Evolutionary conservation across 1,139 yeast genomes (phyloP), one percentile per base, ranked within the genome.

Genomic region (Blastobotrys indianensis): DNA sequence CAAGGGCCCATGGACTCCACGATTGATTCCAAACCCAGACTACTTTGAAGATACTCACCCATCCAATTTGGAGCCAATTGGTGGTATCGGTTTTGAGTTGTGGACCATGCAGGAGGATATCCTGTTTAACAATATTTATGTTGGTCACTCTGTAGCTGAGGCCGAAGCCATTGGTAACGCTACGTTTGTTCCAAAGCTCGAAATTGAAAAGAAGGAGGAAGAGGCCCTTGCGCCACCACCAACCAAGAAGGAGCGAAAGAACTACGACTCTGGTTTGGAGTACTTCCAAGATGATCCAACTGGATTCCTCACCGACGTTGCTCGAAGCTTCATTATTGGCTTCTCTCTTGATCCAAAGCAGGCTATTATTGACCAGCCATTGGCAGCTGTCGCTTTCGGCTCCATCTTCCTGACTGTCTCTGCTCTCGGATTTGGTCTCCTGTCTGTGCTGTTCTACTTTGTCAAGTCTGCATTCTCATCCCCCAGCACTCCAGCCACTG

Each of bases 61-160:
- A 8, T 70, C 82, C 3, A 70, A 79, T 54, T 66, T 86, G 52
- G 82, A 77, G 56, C 75, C 80, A 36, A 78, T 88, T 56, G 92
- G 88, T 25, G 95, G 85, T 7, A 59, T 90, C 45, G 95, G 95
- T 3, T 85, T 90, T 61, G 97, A 90, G 64, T 71, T 88, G 54
- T 88, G 96, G 95, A 79, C 94, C 47, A 82, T 88, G 82, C 84
- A 85, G 54, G 72, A 74, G 39, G 77, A 82, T 44, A 76, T 86
- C 42, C 57, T 85, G 60, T 86, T 90, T 61, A 87, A 86, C 64
- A 86, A 88, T 66, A 79, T 88, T 47, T 88, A 87, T 63, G 63
- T 90, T 52, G 97, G 97, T 11, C 92, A 85, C 60, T 80, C 86
- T 2, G 67, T 87, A 13, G 71, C 67, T 25, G 96, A 88, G 60